Conservation (phyloP, 2,329 filamentous ascomycete species). For the Pleoardoris graminearum region DNA sequence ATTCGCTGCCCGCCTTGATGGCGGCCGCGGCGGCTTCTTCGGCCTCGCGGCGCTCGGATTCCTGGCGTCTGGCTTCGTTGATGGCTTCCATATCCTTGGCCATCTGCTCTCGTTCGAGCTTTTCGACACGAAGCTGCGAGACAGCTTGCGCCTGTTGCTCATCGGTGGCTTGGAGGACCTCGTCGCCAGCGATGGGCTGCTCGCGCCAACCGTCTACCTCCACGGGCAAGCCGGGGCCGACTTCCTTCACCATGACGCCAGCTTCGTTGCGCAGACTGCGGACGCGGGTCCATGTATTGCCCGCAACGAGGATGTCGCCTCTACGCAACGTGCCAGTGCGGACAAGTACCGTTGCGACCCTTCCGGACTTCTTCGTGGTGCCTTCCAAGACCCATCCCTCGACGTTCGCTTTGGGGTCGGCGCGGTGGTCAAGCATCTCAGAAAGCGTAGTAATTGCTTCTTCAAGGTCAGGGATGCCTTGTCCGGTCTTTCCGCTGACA, state of each 20-base stretch:
- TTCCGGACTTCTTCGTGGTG: constrained; percentile 80
- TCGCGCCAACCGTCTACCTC: constrained; percentile 95
- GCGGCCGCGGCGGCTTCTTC: constrained; percentile 53
- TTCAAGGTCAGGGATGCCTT: constrained; percentile 88
- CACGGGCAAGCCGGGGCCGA: constrained; percentile 84
- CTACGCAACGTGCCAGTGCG: constrained; percentile 80
- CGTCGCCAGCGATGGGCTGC: constrained; percentile 81
- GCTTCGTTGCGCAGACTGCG: constrained; percentile 83
- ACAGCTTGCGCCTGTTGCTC: constrained; percentile 80
- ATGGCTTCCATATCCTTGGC: constrained; percentile 75
- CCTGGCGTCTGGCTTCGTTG: constrained; percentile 64
- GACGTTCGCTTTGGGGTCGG: constrained; percentile 72
- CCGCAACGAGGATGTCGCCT: constrained; percentile 85
- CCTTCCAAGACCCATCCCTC: constrained; percentile 96
- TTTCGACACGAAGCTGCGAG: constrained; percentile 73
- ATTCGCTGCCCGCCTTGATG: constrained; percentile 20
- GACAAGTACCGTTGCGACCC: constrained; percentile 85
- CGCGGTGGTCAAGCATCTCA: constrained; percentile 87
- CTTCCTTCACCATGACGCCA: constrained; percentile 70
- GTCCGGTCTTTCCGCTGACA: constrained; percentile 90
- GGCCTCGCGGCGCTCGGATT: constrained; percentile 65
- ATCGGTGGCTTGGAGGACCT: constrained; percentile 78
- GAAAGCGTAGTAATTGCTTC: constrained; percentile 85
- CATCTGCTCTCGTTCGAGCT: constrained; percentile 67
- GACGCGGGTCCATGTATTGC: constrained; percentile 85